Percentiles rank a stretch among this genome's conserved stretches.
Evolutionary conservation across 257 asterid genomes (phyloP).

Genomic region (Hygrophila difformis): DNA sequence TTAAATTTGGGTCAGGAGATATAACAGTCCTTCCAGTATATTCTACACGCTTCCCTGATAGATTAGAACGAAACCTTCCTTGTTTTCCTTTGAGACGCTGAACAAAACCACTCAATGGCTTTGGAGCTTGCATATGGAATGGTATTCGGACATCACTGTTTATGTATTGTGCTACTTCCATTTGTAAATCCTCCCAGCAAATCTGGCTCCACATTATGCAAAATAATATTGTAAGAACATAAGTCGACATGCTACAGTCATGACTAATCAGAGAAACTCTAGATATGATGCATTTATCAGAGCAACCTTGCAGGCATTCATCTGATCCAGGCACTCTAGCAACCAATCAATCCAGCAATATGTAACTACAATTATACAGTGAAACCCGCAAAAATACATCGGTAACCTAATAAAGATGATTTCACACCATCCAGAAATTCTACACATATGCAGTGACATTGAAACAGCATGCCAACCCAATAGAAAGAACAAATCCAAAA

Average conservation of each 20-base stretch:
- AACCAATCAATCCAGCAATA: not conserved
- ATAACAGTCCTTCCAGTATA: slow-evolving; percentile 94
- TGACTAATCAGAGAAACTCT: not conserved
- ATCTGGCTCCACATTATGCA: slow-evolving; percentile 28
- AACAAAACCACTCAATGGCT: slow-evolving; percentile 76
- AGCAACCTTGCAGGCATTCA: not conserved
- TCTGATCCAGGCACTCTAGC: slow-evolving; percentile 1
- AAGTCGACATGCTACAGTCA: slow-evolving; percentile 9
- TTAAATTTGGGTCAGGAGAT: slow-evolving; percentile 92
- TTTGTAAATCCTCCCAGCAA: slow-evolving; percentile 62
- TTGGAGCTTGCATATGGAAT: slow-evolving; percentile 18
- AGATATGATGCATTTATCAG: slow-evolving; percentile 2
- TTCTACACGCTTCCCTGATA: slow-evolving; percentile 96
- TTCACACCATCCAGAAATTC: no score
- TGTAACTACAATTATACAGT: no score
- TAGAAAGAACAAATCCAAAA: slow-evolving; percentile 5
- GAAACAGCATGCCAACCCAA: no score
- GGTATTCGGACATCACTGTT: slow-evolving; percentile 66
- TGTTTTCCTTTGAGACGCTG: slow-evolving; percentile 96
- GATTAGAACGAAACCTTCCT: slow-evolving; percentile 89
- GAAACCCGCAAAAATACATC: no score
- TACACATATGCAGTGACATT: no score
- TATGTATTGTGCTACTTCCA: slow-evolving; percentile 82
- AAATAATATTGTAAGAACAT: slow-evolving; percentile 11
- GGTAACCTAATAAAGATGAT: no score